Percentiles rank a stretch among this genome's conserved stretches.
Conservation (phyloP, 2,329 filamentous ascomycete species). For the Paraphaeosphaeria minitans region DNA sequence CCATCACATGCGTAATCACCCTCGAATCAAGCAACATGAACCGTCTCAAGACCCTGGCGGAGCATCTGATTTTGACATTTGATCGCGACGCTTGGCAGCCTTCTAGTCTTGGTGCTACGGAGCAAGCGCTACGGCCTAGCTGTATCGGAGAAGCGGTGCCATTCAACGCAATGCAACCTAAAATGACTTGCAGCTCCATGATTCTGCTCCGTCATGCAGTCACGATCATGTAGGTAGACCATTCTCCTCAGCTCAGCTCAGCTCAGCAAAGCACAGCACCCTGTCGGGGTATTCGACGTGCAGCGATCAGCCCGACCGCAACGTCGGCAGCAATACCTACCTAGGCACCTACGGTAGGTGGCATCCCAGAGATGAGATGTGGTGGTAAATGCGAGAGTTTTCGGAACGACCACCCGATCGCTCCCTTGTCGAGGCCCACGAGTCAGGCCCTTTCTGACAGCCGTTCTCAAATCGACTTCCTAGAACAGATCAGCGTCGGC, state of each 20-base stretch:
- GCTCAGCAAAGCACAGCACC: no score
- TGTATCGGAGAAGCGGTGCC: conserved; percentile 1
- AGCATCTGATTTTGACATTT: conserved; percentile 6
- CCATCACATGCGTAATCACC: background rate
- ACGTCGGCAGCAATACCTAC: no score
- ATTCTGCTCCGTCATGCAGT: conserved; percentile 7
- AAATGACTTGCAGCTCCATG: conserved; percentile 13
- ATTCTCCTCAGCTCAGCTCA: background rate
- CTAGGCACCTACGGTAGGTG: no score
- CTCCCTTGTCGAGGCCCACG: background rate
- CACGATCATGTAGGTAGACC: no score
- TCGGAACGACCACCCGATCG: background rate
- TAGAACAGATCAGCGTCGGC: conserved; percentile 2
- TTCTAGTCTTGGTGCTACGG: background rate
- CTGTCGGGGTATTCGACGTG: background rate
- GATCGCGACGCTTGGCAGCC: conserved; percentile 4
- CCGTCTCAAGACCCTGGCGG: conserved; percentile 1
- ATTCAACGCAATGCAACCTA: conserved; percentile 12
- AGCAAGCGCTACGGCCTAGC: conserved; percentile 3
- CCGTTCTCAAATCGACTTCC: background rate
- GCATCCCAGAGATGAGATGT: background rate
- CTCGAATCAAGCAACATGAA: background rate
- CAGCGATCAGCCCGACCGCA: background rate
- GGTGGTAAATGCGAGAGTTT: background rate
- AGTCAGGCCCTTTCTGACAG: conserved; percentile 1